Evolutionary conservation across 345 rosid genomes (phyloP).

Genomic region (Salix udensis): DNA sequence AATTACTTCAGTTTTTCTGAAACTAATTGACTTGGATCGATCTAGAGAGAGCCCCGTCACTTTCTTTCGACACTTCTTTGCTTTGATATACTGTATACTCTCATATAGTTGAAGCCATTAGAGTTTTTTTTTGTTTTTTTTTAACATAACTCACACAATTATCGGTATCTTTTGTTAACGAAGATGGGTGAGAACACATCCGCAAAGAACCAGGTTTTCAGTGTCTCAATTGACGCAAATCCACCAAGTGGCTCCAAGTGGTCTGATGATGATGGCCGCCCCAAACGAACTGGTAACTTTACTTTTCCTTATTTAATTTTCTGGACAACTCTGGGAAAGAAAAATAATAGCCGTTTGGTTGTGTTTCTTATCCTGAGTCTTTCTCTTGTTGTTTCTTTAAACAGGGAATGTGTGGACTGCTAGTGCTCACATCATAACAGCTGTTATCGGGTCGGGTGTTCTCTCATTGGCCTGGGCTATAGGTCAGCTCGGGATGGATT

Average conservation of each 20-base stretch:
- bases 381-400: background rate
- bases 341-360: too few relatives aligned
- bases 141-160: background rate
- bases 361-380: background rate
- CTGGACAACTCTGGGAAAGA: background rate
- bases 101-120: background rate
- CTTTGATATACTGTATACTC: background rate
- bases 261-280: constrained; percentile 75
- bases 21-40: background rate
- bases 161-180: background rate
- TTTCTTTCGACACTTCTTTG: background rate
- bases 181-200: constrained; percentile 11
- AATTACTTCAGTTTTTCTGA: background rate
- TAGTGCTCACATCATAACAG: constrained; percentile 77
- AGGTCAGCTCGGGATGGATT: constrained; percentile 78
- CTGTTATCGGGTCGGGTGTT: constrained; percentile 83
- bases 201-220: constrained; percentile 9
- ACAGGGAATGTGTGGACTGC: constrained; percentile 69
- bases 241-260: constrained; percentile 48
- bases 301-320: background rate
- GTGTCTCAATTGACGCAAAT: constrained; percentile 37
- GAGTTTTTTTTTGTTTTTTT: background rate
- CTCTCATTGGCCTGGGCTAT: constrained; percentile 69
- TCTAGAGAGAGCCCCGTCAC: background rate
- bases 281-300: constrained; percentile 61